Conservation (phyloP, 345 rosid genomes). For the Odontarrhena argentea region DNA sequence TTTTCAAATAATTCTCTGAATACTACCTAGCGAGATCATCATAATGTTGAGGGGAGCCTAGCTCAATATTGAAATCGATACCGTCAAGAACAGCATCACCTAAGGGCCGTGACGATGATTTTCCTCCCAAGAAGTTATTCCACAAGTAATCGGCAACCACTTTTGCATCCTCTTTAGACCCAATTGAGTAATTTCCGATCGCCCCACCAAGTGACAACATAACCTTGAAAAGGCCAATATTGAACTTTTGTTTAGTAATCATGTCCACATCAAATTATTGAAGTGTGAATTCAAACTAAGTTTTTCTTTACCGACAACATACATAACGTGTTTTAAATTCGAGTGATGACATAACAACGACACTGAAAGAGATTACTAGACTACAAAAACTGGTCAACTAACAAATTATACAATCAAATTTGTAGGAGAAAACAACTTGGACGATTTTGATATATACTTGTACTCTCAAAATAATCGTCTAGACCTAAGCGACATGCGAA, state of each 20-base stretch:
- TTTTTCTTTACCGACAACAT: not conserved
- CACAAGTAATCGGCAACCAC: constrained; percentile 47
- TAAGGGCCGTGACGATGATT: constrained; percentile 51
- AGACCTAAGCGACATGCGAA: constrained; percentile 2
- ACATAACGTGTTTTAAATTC: too few species aligned
- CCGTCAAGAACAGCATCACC: constrained; percentile 61
- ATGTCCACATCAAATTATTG: not conserved
- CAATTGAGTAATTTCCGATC: constrained; percentile 49
- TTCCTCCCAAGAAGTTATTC: constrained; percentile 53
- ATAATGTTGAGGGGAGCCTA: constrained; percentile 46
- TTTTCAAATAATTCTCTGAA: too few species aligned
- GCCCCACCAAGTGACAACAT: constrained; percentile 66
- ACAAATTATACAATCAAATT: not conserved
- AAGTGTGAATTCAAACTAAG: not conserved
- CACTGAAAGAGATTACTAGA: too few species aligned
- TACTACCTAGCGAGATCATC: constrained; percentile 50
- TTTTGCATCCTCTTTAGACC: constrained; percentile 50
- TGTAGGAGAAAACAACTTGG: not conserved
- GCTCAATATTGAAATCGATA: constrained; percentile 58
- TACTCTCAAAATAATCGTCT: not conserved
- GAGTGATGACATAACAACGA: too few species aligned
- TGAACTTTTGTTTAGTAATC: not conserved
- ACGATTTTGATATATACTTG: not conserved
- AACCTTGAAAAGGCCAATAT: constrained; percentile 36
- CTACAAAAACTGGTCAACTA: too few species aligned